Percentiles rank a stretch among this genome's conserved stretches.
Evolutionary conservation across 2,329 filamentous ascomycete species (phyloP).

Genomic region (Stemphylium beticola): DNA sequence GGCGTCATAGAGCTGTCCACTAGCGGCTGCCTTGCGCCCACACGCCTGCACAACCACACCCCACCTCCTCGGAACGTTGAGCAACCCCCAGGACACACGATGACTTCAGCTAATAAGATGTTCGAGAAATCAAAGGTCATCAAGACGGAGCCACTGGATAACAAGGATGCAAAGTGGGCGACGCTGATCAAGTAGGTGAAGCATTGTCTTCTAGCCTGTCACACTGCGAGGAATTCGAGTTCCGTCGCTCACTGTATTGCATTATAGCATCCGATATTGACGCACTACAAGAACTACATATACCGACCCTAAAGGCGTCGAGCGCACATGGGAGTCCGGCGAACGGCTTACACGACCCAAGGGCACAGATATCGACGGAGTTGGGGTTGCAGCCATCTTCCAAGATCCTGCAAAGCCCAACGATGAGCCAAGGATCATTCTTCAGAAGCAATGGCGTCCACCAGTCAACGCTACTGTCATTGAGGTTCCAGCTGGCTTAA

Average conservation of each 20-base stretch:
- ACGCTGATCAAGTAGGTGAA: slow-evolving; percentile 47
- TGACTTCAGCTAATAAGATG: slow-evolving; percentile 18
- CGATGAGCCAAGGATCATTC: slow-evolving; percentile 42
- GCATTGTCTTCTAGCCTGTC: neutral
- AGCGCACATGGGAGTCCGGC: slow-evolving; percentile 73
- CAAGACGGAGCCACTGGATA: slow-evolving; percentile 45
- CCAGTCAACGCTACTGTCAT: slow-evolving; percentile 66
- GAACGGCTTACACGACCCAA: slow-evolving; percentile 72
- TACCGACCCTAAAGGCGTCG: slow-evolving; percentile 64
- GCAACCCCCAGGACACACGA: slow-evolving; percentile 2
- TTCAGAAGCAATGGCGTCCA: slow-evolving; percentile 64
- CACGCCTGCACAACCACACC: slow-evolving; percentile 2
- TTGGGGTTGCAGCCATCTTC: slow-evolving; percentile 75
- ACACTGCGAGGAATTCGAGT: neutral
- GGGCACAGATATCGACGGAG: slow-evolving; percentile 69
- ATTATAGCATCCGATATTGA: slow-evolving; percentile 1
- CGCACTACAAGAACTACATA: slow-evolving; percentile 56
- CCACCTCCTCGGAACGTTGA: neutral
- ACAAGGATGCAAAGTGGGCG: slow-evolving; percentile 51
- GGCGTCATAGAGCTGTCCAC: slow-evolving; percentile 8
- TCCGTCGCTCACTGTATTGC: too few relatives aligned
- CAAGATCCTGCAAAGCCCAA: slow-evolving; percentile 40
- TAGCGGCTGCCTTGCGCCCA: neutral
- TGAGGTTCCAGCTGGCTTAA: slow-evolving; percentile 67
- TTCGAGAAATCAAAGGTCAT: slow-evolving; percentile 41